Percentiles rank a stretch among this genome's conserved stretches.
These are phyloP conservation scores for Russula earlei DNA, from an alignment of 768 basidiomycete genomes.

Conservation along the genomic window DNA sequence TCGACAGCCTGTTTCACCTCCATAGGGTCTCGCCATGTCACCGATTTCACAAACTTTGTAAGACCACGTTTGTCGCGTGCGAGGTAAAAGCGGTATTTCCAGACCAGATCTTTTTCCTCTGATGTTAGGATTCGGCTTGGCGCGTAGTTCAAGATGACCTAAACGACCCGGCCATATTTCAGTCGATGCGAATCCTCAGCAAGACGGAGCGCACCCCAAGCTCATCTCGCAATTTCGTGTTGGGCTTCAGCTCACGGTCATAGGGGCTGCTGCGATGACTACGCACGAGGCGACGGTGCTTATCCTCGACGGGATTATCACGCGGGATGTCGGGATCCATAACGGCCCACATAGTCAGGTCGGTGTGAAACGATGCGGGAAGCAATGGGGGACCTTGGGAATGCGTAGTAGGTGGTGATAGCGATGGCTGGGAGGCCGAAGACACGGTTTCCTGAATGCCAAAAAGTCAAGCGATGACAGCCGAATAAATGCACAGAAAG, in stretches of 20 bases:
- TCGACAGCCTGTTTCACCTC: conserved; percentile 99
- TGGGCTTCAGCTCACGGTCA: conserved; percentile 92
- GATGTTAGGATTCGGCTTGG: conserved; percentile 80
- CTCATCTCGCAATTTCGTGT: conserved; percentile 90
- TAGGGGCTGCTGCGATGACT: conserved; percentile 93
- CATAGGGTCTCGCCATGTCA: conserved; percentile 92
- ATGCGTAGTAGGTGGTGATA: conserved; percentile 31
- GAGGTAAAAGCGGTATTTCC: conserved; percentile 99
- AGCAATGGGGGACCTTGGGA: conserved; percentile 38
- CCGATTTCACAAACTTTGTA: conserved; percentile 96
- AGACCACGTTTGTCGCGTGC: conserved; percentile 85
- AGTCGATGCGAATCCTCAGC: not conserved
- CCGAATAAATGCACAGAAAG: not conserved
- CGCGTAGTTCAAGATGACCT: conserved; percentile 88
- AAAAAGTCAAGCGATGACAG: not conserved
- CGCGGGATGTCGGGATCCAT: conserved; percentile 84
- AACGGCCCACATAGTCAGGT: conserved; percentile 75
- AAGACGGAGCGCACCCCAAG: conserved; percentile 57
- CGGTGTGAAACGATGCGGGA: conserved; percentile 44
- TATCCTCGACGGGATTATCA: conserved; percentile 96
- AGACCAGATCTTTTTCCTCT: conserved; percentile 92
- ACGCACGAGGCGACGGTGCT: conserved; percentile 87
- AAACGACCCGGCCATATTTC: not conserved
- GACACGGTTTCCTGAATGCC: conserved; percentile 7
- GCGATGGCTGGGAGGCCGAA: conserved; percentile 30